Conservation (phyloP, 2,329 filamentous ascomycete genomes). For the Lasiodiplodia gonubiensis region DNA sequence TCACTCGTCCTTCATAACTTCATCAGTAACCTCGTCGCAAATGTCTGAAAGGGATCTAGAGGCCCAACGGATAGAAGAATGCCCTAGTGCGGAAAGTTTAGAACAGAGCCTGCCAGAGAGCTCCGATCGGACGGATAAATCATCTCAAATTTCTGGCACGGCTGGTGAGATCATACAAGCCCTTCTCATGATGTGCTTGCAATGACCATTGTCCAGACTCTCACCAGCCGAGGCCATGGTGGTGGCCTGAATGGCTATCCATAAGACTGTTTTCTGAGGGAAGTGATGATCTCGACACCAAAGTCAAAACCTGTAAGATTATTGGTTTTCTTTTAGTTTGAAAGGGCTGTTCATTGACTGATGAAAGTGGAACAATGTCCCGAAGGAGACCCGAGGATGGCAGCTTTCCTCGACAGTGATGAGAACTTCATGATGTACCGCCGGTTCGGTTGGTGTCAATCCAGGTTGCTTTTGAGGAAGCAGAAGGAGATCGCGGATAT, state of each 20-base stretch:
- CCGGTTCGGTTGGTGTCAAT: conserved; percentile 50
- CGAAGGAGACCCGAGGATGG: conserved; percentile 46
- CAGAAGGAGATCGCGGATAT: conserved; percentile 36
- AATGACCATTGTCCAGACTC: neutral
- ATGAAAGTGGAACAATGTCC: conserved; percentile 33
- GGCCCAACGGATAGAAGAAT: neutral
- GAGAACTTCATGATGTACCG: conserved; percentile 51
- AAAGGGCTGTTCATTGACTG: neutral
- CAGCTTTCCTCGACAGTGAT: conserved; percentile 50
- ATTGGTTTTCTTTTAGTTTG: neutral
- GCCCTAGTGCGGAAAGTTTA: neutral
- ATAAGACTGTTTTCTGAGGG: neutral
- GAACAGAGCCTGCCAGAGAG: neutral
- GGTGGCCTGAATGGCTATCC: neutral
- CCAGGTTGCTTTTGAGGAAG: conserved; percentile 44
- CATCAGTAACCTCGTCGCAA: neutral
- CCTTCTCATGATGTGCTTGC: neutral
- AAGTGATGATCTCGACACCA: neutral
- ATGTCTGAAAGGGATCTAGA: neutral
- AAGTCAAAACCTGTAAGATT: neutral
- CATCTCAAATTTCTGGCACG: neutral
- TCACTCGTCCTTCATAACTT: neutral
- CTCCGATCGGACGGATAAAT: neutral
- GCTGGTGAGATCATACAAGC: neutral
- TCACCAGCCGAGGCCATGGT: no score